A percentile compares a stretch with the other conserved stretches of the same genome.
phyloP scores from a whole-genome alignment of 805 yeast species.

The Ogataea paraovalis region DNA sequence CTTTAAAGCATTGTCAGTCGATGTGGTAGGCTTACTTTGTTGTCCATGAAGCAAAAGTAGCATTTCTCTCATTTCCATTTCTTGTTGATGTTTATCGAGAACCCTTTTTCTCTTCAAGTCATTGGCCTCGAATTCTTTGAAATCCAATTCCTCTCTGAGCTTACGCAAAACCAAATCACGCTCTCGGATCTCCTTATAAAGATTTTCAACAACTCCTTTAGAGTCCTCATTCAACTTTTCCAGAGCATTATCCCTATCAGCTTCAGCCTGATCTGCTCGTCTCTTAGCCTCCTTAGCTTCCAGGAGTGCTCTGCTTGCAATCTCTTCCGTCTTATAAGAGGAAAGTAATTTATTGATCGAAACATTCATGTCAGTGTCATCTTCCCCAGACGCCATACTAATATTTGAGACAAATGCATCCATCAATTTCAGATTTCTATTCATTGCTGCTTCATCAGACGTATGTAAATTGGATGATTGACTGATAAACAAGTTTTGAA shows the following conservation, averaged over 20 bases:
- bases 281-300: slow-evolving; percentile 39
- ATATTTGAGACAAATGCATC: slow-evolving; percentile 55
- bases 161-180: slow-evolving; percentile 54
- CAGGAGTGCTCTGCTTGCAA: slow-evolving; percentile 65
- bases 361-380: slow-evolving; percentile 66
- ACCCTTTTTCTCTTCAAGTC: slow-evolving; percentile 58
- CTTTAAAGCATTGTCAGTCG: slow-evolving; percentile 2
- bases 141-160: slow-evolving; percentile 59
- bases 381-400: slow-evolving; percentile 47
- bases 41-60: slow-evolving; percentile 56
- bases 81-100: slow-evolving; percentile 69
- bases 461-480: slow-evolving; percentile 45
- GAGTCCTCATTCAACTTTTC: slow-evolving; percentile 54
- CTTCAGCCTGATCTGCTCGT: slow-evolving; percentile 39
- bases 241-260: slow-evolving; percentile 34
- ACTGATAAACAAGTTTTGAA: slow-evolving; percentile 59
- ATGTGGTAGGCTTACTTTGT: slow-evolving; percentile 16
- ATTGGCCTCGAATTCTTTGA: slow-evolving; percentile 55
- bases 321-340: slow-evolving; percentile 78
- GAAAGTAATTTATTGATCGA: slow-evolving; percentile 72
- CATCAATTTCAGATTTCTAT: slow-evolving; percentile 50
- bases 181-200: slow-evolving; percentile 60
- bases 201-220: slow-evolving; percentile 60
- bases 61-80: slow-evolving; percentile 72
- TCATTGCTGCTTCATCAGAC: slow-evolving; percentile 37